Percentiles rank a stretch among this genome's conserved stretches.
Conservation (phyloP, 306 rosid genomes). For the Hylodesmum podocarpum region DNA sequence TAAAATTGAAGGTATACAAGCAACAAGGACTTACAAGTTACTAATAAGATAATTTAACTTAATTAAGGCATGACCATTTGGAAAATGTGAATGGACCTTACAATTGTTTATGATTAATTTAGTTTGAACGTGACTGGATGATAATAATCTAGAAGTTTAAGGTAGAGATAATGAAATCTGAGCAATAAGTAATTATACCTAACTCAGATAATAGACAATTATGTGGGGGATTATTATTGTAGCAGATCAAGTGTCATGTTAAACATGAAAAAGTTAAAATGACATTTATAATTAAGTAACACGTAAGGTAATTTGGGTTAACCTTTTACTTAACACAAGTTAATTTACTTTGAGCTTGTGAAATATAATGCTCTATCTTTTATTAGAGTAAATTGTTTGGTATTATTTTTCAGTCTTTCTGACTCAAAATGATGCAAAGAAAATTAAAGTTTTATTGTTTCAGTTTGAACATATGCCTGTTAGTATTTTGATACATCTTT, state of each 20-base stretch:
- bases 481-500: not conserved
- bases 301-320: not conserved
- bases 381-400: not conserved
- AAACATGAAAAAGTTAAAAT: not conserved
- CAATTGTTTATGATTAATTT: not conserved
- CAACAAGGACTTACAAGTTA: not conserved
- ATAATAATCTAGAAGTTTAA: slow-evolving; percentile 4
- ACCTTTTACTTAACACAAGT: not conserved
- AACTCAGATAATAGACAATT: not conserved
- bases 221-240: not conserved
- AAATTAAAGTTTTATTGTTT: not conserved
- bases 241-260: slow-evolving; percentile 18
- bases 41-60: not conserved
- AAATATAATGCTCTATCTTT: not conserved
- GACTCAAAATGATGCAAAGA: not conserved
- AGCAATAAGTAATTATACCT: slow-evolving; percentile 20
- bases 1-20: too few relatives aligned
- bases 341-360: not conserved
- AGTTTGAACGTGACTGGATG: slow-evolving; percentile 6
- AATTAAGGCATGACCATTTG: not conserved
- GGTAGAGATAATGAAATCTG: slow-evolving; percentile 22
- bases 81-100: not conserved
- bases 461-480: not conserved
- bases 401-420: not conserved
- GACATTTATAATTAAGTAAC: not conserved